Percentiles rank a stretch among this genome's conserved stretches.
These are phyloP conservation scores for Trichophyton verrucosum DNA, from an alignment of 2,329 filamentous ascomycete genomes.

Conservation along the genomic window DNA sequence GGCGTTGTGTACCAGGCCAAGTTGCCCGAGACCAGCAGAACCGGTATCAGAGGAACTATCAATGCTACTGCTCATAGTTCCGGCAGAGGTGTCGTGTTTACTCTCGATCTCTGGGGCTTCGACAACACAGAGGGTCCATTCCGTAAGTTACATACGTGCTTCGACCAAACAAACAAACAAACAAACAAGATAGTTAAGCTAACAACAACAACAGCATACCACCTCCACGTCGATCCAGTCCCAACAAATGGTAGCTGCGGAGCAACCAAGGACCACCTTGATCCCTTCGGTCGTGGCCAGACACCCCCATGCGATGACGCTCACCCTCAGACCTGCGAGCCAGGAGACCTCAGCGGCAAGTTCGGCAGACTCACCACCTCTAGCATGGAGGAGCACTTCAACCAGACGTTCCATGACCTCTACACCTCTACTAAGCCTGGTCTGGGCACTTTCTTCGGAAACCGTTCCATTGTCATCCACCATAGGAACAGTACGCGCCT, in stretches of 20 bases:
- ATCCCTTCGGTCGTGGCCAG: constrained; percentile 57
- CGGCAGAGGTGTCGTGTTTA: constrained; percentile 45
- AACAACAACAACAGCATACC: constrained; percentile 43
- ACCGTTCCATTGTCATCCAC: constrained; percentile 45
- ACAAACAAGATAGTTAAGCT: background rate
- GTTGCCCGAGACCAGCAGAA: constrained; percentile 44
- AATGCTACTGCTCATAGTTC: constrained; percentile 35
- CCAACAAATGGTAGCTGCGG: constrained; percentile 59
- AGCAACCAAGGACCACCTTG: constrained; percentile 53
- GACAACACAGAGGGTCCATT: constrained; percentile 45
- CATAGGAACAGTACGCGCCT: constrained; percentile 38
- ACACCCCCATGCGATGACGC: constrained; percentile 46
- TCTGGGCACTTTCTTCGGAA: constrained; percentile 40
- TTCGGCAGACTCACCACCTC: constrained; percentile 48
- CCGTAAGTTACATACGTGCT: no score
- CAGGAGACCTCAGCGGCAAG: constrained; percentile 67
- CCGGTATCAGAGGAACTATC: constrained; percentile 44
- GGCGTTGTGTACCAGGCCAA: constrained; percentile 44
- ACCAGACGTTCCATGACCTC: constrained; percentile 32
- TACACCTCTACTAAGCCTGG: constrained; percentile 36
- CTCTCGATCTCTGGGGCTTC: constrained; percentile 46
- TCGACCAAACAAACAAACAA: background rate
- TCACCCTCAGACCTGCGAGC: constrained; percentile 54
- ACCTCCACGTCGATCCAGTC: constrained; percentile 56
- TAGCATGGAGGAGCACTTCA: constrained; percentile 17